These are phyloP conservation scores for Arabidopsis hybrid DNA, from an alignment of 441 rosid species.

Conservation along the genomic window DNA sequence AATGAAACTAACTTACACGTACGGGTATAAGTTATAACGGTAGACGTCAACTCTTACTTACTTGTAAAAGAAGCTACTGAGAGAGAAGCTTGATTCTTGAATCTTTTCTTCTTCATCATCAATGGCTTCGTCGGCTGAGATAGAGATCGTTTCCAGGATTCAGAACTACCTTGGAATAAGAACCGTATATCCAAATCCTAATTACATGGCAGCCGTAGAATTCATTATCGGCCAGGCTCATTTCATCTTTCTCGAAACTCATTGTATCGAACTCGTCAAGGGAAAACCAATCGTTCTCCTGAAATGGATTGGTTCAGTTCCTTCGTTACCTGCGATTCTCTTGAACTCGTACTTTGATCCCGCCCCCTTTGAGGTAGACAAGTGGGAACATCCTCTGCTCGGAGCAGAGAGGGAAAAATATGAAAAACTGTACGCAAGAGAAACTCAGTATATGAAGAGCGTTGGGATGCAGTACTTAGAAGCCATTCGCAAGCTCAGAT, in stretches of 20 bases:
- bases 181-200: conserved; percentile 80
- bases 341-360: conserved; percentile 90
- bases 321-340: conserved; percentile 65
- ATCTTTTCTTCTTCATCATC: not conserved
- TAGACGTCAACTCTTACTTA: too few species aligned
- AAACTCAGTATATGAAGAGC: conserved; percentile 95
- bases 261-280: conserved; percentile 58
- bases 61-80: too few species aligned
- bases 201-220: conserved; percentile 55
- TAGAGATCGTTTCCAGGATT: conserved; percentile 61
- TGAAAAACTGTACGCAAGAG: conserved; percentile 86
- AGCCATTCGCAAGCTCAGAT: conserved; percentile 65
- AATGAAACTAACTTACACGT: too few species aligned
- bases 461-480: conserved; percentile 88
- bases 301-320: conserved; percentile 70
- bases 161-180: conserved; percentile 76
- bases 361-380: conserved; percentile 67
- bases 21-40: too few species aligned
- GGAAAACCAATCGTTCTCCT: conserved; percentile 69
- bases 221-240: conserved; percentile 68
- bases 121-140: not conserved
- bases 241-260: conserved; percentile 64
- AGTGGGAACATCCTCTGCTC: conserved; percentile 79
- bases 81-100: too few species aligned
- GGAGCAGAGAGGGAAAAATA: conserved; percentile 64